Evolutionary conservation across 1,284 basidiomycete species (phyloP), one percentile per base, ranked within the genome.

Genomic region (Fomes fomentarius): DNA sequence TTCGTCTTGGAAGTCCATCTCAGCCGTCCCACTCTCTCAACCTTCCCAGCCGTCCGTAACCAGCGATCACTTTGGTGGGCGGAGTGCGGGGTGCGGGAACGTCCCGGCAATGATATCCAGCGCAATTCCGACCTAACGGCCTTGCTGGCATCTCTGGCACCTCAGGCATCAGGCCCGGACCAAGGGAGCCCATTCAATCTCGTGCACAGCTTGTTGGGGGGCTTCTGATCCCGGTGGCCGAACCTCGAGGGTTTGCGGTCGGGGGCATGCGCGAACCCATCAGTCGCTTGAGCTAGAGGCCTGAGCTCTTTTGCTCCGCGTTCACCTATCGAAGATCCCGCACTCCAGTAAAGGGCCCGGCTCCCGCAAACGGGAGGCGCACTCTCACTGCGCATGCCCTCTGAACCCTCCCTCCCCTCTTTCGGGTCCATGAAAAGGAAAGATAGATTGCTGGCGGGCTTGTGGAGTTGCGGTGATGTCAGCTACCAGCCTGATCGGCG

Each of bases 161-260:
- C 41, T 34, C 41, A 30, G 30, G 30, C 47, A 34, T 39, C 57
- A 59, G 51, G 51, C 28, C 54, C 51, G 54, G 53, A 19, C 45
- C 50, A 47, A 55, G 39, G 39, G 49, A 45, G 4, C 38, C 49
- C 48, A 60, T 54, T 54, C 41, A 52, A 41, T 54, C 38, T 51
- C 30, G 42, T 51, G 58, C 58, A 60, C 58, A 60, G 58, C 58
- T 56, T 59, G 54, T 26, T n/a, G n/a, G 35, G 44, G 44, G n/a
- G 51, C 58, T 60, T 60, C 58, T 54, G 54, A 56, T 60, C 37
- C 52, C 45, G 52, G 46, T n/a, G 30, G 34, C 49, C 50, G n/a
- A n/a, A n/a, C n/a, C n/a, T n/a, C 50, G 30, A 52, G 46, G 42
- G 50, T 52, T 41, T 45, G 42, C 50, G 50, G 37, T 7, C 17